Percentiles rank a stretch among this genome's conserved stretches.
Evolutionary conservation across 805 yeast species (phyloP).

Genomic region (Candida sonorensis): DNA sequence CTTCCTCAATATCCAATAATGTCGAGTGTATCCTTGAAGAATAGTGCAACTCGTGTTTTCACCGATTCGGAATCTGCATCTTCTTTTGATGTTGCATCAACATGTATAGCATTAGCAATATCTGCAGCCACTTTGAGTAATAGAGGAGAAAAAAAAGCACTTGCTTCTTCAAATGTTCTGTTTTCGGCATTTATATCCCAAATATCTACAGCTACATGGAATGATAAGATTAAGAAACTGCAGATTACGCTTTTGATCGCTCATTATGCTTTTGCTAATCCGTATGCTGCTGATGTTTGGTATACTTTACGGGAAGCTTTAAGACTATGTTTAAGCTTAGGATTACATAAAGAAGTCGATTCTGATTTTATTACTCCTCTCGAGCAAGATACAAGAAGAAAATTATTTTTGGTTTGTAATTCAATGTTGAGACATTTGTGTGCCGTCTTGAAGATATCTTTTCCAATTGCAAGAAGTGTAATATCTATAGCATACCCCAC

Average conservation of each 20-base stretch:
- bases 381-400: constrained; percentile 6
- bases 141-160: constrained; percentile 7
- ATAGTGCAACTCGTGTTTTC: constrained; percentile 5
- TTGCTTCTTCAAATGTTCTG: constrained; percentile 8
- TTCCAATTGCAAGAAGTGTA: constrained; percentile 7
- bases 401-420: constrained; percentile 8
- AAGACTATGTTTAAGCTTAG: constrained; percentile 8
- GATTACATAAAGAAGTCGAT: constrained; percentile 8
- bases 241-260: constrained; percentile 8
- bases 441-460: constrained; percentile 6
- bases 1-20: constrained; percentile 13
- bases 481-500: constrained; percentile 8
- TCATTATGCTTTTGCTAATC: constrained; percentile 14
- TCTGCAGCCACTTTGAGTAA: constrained; percentile 9
- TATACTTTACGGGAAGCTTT: constrained; percentile 7
- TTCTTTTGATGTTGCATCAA: constrained; percentile 4
- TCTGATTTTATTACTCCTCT: constrained; percentile 2
- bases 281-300: constrained; percentile 13
- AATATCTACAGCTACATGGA: constrained; percentile 3
- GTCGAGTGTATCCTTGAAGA: constrained; percentile 7
- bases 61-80: constrained; percentile 1
- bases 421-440: constrained; percentile 10
- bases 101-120: constrained; percentile 5
- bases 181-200: constrained; percentile 6
- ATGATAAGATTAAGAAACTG: constrained; percentile 4